phyloP scores from a whole-genome alignment of 2,329 filamentous ascomycete species.

The Alternaria infectoria region DNA sequence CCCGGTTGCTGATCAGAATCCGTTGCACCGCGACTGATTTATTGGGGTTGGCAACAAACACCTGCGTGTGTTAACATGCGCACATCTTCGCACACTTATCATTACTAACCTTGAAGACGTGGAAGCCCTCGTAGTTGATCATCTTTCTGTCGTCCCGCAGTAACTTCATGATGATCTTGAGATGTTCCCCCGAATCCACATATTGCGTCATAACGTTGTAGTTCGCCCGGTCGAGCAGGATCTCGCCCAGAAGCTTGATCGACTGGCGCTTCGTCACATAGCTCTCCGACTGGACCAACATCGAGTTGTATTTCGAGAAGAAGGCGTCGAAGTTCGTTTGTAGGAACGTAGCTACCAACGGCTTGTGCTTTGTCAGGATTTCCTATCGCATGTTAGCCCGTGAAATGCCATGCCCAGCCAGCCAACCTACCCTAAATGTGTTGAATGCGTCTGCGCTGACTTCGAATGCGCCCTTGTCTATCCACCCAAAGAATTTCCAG shows the following conservation, averaged over 20 bases:
- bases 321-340: conserved; percentile 91
- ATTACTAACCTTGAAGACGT: conserved; percentile 82
- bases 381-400: conserved; percentile 65
- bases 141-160: conserved; percentile 95
- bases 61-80: conserved; percentile 53
- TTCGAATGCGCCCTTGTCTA: conserved; percentile 95
- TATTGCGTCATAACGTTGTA: conserved; percentile 99
- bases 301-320: conserved; percentile 87
- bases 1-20: conserved; percentile 94
- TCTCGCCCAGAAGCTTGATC: conserved; percentile 95
- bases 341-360: conserved; percentile 85
- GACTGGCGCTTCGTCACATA: conserved; percentile 98
- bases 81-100: not conserved
- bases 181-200: conserved; percentile 90
- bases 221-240: conserved; percentile 91
- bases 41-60: conserved; percentile 98
- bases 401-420: not conserved
- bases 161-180: conserved; percentile 98
- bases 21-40: conserved; percentile 96
- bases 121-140: conserved; percentile 99
- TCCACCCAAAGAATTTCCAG: conserved; percentile 97
- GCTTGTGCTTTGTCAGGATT: conserved; percentile 92
- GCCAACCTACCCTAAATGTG: conserved; percentile 77
- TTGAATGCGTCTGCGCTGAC: conserved; percentile 97
- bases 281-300: conserved; percentile 87